Evolutionary conservation across 495 filamentous ascomycete genomes (phyloP).

Genomic region (Annulohypoxylon bovei): DNA sequence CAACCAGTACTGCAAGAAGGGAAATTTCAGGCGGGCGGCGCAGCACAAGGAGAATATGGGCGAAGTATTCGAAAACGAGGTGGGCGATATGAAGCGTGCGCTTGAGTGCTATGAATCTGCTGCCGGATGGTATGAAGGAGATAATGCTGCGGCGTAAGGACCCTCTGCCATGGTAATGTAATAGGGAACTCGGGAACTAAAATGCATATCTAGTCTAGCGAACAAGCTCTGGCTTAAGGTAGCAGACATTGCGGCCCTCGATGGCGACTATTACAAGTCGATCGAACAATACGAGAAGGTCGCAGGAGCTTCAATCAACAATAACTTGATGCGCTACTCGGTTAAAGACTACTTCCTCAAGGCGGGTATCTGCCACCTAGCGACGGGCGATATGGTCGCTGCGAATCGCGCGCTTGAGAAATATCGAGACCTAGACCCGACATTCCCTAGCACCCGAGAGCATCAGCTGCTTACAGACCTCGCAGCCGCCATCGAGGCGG

Average conservation of each 20-base stretch:
- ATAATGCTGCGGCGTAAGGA: slow-evolving; percentile 84
- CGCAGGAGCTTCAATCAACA: slow-evolving; percentile 73
- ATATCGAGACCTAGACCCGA: slow-evolving; percentile 83
- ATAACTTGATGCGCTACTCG: slow-evolving; percentile 87
- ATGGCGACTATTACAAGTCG: slow-evolving; percentile 80
- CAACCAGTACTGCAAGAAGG: slow-evolving; percentile 79
- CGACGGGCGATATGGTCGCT: slow-evolving; percentile 78
- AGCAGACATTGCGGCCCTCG: slow-evolving; percentile 84
- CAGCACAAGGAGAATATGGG: slow-evolving; percentile 86
- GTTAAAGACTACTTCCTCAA: slow-evolving; percentile 95
- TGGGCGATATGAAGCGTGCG: slow-evolving; percentile 79
- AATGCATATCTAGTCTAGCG: slow-evolving; percentile 66
- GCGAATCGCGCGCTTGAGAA: slow-evolving; percentile 78
- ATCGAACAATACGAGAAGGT: slow-evolving; percentile 85
- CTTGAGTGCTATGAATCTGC: slow-evolving; percentile 82
- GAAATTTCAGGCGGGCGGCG: slow-evolving; percentile 88
- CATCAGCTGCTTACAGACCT: slow-evolving; percentile 81
- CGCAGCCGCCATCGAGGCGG: slow-evolving; percentile 71
- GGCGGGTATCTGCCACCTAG: slow-evolving; percentile 84
- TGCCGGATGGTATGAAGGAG: slow-evolving; percentile 85
- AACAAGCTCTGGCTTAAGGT: slow-evolving; percentile 92
- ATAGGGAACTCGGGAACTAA: slow-evolving; percentile 27
- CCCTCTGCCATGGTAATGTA: not conserved
- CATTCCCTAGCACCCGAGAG: slow-evolving; percentile 78
- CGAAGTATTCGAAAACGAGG: slow-evolving; percentile 81